These are phyloP conservation scores for Calonectria honghensis DNA, from an alignment of 2,329 filamentous ascomycete species.

Conservation along the genomic window DNA sequence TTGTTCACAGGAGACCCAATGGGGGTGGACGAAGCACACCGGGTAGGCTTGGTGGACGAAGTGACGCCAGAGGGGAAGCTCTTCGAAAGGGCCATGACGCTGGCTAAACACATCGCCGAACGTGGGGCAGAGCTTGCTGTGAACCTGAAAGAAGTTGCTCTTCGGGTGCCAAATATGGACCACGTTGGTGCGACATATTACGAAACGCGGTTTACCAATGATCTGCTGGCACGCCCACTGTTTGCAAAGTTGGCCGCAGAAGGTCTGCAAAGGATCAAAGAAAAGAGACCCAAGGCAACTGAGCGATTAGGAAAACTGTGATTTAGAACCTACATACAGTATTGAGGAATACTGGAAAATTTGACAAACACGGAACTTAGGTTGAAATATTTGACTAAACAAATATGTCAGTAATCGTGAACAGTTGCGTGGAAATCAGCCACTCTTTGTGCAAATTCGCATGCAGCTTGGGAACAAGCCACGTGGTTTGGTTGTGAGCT, in stretches of 20 bases:
- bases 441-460: no score
- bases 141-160: conserved; percentile 24
- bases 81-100: conserved; percentile 1
- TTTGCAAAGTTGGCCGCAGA: conserved; percentile 30
- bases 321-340: not conserved
- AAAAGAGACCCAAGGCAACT: conserved; percentile 24
- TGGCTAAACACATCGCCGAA: conserved; percentile 19
- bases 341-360: no score
- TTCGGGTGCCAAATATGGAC: conserved; percentile 24
- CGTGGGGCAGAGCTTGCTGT: conserved; percentile 23
- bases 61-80: conserved; percentile 3
- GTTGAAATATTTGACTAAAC: no score
- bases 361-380: no score
- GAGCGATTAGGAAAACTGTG: conserved; percentile 15
- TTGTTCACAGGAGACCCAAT: conserved; percentile 26
- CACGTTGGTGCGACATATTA: conserved; percentile 18
- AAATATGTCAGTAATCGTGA: no score
- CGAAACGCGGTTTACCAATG: conserved; percentile 25
- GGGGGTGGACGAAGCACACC: conserved; percentile 18
- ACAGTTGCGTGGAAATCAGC: no score
- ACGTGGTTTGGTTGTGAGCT: no score
- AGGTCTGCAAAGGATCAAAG: conserved; percentile 17
- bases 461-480: no score
- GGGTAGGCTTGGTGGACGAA: conserved; percentile 15
- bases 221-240: conserved; percentile 7